Evolutionary conservation across 2,329 filamentous ascomycete genomes (phyloP), one percentile per base, ranked within the genome.

Genomic region (Blumeria hordei): DNA sequence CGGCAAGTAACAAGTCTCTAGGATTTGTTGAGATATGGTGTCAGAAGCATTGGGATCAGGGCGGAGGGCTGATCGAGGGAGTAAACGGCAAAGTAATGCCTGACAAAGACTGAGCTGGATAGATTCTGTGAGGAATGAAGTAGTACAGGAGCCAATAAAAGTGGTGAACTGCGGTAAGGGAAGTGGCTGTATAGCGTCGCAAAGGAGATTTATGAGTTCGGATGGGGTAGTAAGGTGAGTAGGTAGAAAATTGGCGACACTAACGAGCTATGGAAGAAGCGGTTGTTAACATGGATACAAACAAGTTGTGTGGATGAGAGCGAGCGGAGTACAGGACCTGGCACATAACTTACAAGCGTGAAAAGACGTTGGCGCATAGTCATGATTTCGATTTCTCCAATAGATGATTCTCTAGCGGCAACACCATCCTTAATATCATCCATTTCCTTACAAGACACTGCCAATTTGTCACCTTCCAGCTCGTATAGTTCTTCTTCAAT

Each of bases 1-100:
- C 0, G 75, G 75, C 5, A 81, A 68, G 60, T 72, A 80, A 57
- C 71, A 71, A 41, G 63, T 59, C 57, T 77, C 72, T 18, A 81
- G 68, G 14, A 73, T 71, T 0, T 63, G 52, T 58, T 74, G 71
- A 4, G 66, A 72, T 18, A 81, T 64, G n/a, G 66, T 68, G 32
- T 69, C 65, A 9, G 69, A 43, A 1, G 47, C 18, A 18, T 65
- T 36, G 66, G 67, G 16, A 55, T 58, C 0, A 67, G 69, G 12
- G 67, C 69, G 18, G 64, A 65, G 44, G 63, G 68, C 55, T 71
- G 69, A 54, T 44, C 53, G 50, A 21, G 61, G 56, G 41, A 75
- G 67, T 54, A 78, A 67, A 6, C 70, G 69, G 21, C 67, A 68
- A 10, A 79, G 69, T 3, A 80, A 64, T 54, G 70, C 67, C 59